Evolutionary conservation across 1,139 yeast genomes (phyloP).

Genomic region (Magnusiomyces sp.): DNA sequence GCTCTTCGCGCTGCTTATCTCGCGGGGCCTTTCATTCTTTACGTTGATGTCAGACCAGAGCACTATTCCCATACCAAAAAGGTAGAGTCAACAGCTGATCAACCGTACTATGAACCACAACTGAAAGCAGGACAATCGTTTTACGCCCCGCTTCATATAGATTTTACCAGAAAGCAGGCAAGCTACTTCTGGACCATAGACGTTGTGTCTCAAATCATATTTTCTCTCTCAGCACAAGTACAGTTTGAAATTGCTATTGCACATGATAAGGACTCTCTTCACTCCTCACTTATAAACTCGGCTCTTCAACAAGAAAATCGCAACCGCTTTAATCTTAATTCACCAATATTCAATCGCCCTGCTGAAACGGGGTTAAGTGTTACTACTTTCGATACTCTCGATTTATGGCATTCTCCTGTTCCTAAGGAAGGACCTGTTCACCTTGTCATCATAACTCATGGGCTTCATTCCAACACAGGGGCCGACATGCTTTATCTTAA

Average conservation of each 20-base stretch:
- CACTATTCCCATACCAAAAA: conserved; percentile 55
- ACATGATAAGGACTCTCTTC: conserved; percentile 39
- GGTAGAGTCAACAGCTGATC: conserved; percentile 56
- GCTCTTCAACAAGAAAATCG: conserved; percentile 1
- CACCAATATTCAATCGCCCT: no score
- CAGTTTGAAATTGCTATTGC: conserved; percentile 64
- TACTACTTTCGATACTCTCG: conserved; percentile 50
- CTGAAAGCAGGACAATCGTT: conserved; percentile 62
- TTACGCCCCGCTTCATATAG: conserved; percentile 42
- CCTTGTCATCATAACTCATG: conserved; percentile 77
- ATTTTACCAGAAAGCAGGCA: conserved; percentile 34
- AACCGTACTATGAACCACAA: conserved; percentile 68
- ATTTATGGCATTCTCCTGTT: conserved; percentile 60
- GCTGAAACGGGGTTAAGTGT: conserved; percentile 34
- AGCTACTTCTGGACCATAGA: conserved; percentile 74
- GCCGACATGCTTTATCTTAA: conserved; percentile 84
- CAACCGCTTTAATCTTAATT: no score
- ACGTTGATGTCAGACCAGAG: conserved; percentile 66
- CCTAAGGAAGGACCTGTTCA: conserved; percentile 51
- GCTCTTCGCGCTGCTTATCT: conserved; percentile 77
- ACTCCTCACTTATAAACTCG: conserved; percentile 10
- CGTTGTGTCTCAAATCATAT: conserved; percentile 75
- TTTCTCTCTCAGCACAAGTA: conserved; percentile 59
- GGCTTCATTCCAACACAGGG: conserved; percentile 80
- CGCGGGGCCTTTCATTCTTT: conserved; percentile 84